These are phyloP conservation scores for Phytophthora fragariaefolia DNA, from an alignment of 352 stramenopile genomes.

Conservation along the genomic window DNA sequence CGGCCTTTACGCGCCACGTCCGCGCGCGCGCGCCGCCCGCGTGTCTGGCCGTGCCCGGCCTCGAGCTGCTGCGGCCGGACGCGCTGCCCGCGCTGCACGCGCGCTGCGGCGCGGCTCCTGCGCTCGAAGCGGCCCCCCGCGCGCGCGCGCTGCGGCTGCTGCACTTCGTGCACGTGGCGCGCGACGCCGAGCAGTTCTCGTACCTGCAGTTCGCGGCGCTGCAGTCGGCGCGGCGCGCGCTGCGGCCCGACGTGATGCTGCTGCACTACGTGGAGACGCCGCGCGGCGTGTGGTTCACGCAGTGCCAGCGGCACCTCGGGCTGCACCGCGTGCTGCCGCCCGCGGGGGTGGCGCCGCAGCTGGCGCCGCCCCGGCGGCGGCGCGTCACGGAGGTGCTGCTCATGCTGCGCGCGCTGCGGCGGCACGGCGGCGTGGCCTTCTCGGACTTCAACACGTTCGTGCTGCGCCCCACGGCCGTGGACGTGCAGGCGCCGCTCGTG, in stretches of 20 bases:
- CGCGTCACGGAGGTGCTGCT: slow-evolving; percentile 45
- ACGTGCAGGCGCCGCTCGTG: slow-evolving; percentile 26
- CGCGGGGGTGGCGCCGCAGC: slow-evolving; percentile 17
- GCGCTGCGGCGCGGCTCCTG: neutral
- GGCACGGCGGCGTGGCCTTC: slow-evolving; percentile 39
- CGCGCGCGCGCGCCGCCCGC: slow-evolving; percentile 1
- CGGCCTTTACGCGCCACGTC: slow-evolving; percentile 4
- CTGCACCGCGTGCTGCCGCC: slow-evolving; percentile 48
- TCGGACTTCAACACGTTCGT: slow-evolving; percentile 47
- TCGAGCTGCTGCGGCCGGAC: neutral
- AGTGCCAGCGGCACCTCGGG: slow-evolving; percentile 52
- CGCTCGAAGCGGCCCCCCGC: neutral
- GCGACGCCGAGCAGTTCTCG: slow-evolving; percentile 41
- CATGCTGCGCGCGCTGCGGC: slow-evolving; percentile 45
- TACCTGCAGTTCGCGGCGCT: slow-evolving; percentile 51
- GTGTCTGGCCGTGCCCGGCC: slow-evolving; percentile 36
- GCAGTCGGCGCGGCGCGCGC: slow-evolving; percentile 33
- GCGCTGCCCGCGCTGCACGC: slow-evolving; percentile 14
- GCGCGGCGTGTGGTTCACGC: slow-evolving; percentile 51
- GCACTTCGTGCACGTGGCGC: slow-evolving; percentile 46
- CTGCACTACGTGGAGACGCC: slow-evolving; percentile 49
- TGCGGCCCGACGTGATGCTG: slow-evolving; percentile 42
- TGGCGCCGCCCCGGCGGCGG: slow-evolving; percentile 29
- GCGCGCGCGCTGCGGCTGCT: slow-evolving; percentile 24
- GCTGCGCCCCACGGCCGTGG: slow-evolving; percentile 21